Conservation (phyloP, 108 stramenopile species). For the Cyclotella baltica region DNA sequence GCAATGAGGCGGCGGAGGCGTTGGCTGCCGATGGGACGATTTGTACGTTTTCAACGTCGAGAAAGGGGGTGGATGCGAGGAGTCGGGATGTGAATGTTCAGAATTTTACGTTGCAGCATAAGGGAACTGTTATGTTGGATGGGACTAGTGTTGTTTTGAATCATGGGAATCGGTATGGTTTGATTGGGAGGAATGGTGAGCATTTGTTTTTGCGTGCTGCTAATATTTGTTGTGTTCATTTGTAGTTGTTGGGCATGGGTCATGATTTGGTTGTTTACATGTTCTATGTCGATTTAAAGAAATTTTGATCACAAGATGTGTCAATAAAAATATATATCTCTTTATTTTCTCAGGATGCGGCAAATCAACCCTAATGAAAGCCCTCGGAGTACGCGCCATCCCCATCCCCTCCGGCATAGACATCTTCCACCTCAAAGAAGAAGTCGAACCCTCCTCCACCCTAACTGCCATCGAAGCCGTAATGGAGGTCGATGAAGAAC, state of each 20-base stretch:
- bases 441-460: constrained; percentile 93
- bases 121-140: constrained; percentile 92
- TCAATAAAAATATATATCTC: neutral
- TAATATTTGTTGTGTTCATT: neutral
- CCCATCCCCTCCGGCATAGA: constrained; percentile 98
- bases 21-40: constrained; percentile 85
- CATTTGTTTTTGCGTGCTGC: neutral
- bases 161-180: constrained; percentile 96
- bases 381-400: constrained; percentile 91
- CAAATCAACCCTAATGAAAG: constrained; percentile 91
- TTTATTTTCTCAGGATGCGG: constrained; percentile 57
- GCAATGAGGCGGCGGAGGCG: constrained; percentile 59
- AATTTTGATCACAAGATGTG: neutral
- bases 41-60: constrained; percentile 75
- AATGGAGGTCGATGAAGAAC: constrained; percentile 96
- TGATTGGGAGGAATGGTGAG: constrained; percentile 84
- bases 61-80: constrained; percentile 86
- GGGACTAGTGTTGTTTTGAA: constrained; percentile 94
- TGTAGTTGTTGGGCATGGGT: too few species aligned
- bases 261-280: neutral
- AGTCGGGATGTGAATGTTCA: constrained; percentile 94
- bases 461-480: constrained; percentile 97
- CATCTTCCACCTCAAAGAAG: constrained; percentile 95
- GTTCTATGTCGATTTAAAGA: neutral
- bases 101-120: constrained; percentile 94